Evolutionary conservation across 2,329 filamentous ascomycete species (phyloP), one percentile per base, ranked within the genome.

Genomic region (Colletotrichum cuscutae): DNA sequence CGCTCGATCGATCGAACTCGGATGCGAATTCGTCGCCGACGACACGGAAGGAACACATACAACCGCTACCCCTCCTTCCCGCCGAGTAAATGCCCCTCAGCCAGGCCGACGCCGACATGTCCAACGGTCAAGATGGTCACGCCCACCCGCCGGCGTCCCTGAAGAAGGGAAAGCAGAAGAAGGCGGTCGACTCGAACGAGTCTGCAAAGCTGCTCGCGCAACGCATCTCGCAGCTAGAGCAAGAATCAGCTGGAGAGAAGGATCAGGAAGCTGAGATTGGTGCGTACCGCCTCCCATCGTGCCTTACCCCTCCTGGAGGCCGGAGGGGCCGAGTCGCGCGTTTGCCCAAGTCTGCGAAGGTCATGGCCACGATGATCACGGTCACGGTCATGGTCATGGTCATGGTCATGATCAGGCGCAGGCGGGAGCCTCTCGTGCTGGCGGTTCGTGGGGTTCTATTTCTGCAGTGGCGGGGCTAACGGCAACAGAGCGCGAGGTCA

Each of bases 201-300:
- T 95, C 95, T 59, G 95, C 95, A 74, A 97, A 98, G 83, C 89
- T 98, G 76, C 90, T 99, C 64, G 93, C 95, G 75, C 95, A 95
- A 74, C 95, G 97, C 80, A 98, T 99, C 80, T 96, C 95, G 26
- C 97, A 98, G 85, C 87, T 99, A 72, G 97, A 99, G 83, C 93
- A 95, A 75, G 95, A 98, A 87, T 94, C 93, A 62, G 95, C 95
- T 12, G 94, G 95, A 72, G 95, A 98, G 81, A 98, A 97, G 83
- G 96, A 97, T 77, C 95, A 98, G 84, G 95, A 98, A 84, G 91
- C 93, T 74, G 97, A 98, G 86, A 98, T 99, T 81, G 95, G 95
- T 97, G 86, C 81, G 71, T 73, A 61, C 42, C 56, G 68, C 61
- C 66, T 65, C 67, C 67, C 71, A 65, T 68, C 56, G 8, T 35